Evolutionary conservation across 1,139 yeast species (phyloP).

Genomic region (Lodderomyces orthopsilosis): DNA sequence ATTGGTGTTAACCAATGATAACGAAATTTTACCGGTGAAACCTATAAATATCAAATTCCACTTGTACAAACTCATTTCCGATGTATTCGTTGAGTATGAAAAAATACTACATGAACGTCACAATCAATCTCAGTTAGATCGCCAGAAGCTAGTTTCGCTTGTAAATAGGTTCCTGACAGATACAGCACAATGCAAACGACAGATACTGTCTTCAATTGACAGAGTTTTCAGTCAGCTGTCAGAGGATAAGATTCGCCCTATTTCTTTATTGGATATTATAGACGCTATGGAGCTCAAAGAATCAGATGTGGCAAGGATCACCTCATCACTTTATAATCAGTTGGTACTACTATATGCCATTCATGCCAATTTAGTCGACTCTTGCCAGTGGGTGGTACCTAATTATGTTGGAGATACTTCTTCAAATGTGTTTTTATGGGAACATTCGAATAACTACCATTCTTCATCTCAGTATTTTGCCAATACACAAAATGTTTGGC

Average conservation of each 20-base stretch:
- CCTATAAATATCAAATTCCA: slow-evolving; percentile 30
- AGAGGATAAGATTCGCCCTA: slow-evolving; percentile 14
- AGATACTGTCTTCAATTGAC: slow-evolving; percentile 18
- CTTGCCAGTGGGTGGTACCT: slow-evolving; percentile 31
- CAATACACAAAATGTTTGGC: slow-evolving; percentile 19
- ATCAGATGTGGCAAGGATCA: slow-evolving; percentile 14
- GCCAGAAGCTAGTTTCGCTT: slow-evolving; percentile 20
- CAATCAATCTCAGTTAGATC: slow-evolving; percentile 16
- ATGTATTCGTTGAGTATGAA: slow-evolving; percentile 16
- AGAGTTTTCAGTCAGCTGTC: slow-evolving; percentile 27
- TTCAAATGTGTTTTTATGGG: slow-evolving; percentile 22
- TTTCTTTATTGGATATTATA: slow-evolving; percentile 23
- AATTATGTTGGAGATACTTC: slow-evolving; percentile 12
- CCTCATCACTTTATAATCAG: slow-evolving; percentile 27
- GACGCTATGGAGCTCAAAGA: slow-evolving; percentile 22
- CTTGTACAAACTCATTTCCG: slow-evolving; percentile 23
- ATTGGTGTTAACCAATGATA: slow-evolving; percentile 30
- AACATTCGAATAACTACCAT: slow-evolving; percentile 28
- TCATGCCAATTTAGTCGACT: slow-evolving; percentile 25
- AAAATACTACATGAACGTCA: slow-evolving; percentile 24
- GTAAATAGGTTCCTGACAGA: slow-evolving; percentile 21
- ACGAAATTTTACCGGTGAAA: slow-evolving; percentile 25
- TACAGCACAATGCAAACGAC: slow-evolving; percentile 12
- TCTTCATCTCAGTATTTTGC: slow-evolving; percentile 23
- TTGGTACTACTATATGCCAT: slow-evolving; percentile 26